A percentile compares a stretch with the other conserved stretches of the same genome.
These are phyloP conservation scores for Sicyos edulis DNA, from an alignment of 306 rosid species.

Conservation along the genomic window DNA sequence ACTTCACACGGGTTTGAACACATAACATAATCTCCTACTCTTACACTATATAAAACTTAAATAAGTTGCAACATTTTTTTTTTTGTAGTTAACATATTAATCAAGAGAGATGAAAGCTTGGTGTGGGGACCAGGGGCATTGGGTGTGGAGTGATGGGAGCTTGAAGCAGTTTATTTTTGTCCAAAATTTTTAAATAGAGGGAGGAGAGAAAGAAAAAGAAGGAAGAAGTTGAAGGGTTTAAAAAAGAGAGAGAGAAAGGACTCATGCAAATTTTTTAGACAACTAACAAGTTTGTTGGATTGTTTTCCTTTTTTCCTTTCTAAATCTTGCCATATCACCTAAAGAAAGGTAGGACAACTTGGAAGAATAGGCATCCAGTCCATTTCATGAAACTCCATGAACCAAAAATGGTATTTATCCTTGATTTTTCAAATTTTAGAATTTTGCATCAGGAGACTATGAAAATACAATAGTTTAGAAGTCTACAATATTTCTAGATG, in stretches of 20 bases:
- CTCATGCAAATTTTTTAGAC: neutral
- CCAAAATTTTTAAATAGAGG: neutral
- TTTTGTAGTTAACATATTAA: neutral
- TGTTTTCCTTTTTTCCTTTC: neutral
- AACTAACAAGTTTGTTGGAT: neutral
- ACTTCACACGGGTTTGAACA: too few relatives aligned
- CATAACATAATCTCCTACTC: too few relatives aligned
- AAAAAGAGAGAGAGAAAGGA: neutral
- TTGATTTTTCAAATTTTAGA: neutral
- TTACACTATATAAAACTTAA: too few relatives aligned
- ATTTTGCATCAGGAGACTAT: neutral
- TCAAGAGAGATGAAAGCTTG: neutral
- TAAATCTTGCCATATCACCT: neutral
- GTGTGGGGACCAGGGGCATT: neutral
- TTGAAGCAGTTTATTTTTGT: neutral
- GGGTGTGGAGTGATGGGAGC: neutral
- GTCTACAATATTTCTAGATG: neutral
- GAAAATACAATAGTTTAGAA: neutral
- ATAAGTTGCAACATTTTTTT: too few relatives aligned
- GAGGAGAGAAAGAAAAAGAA: neutral
- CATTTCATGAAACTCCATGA: neutral
- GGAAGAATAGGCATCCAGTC: neutral
- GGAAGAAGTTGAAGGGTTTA: neutral
- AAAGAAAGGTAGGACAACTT: neutral
- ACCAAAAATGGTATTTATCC: neutral